Evolutionary conservation across 495 filamentous ascomycete genomes (phyloP).

Genomic region (Annulohypoxylon moriforme): DNA sequence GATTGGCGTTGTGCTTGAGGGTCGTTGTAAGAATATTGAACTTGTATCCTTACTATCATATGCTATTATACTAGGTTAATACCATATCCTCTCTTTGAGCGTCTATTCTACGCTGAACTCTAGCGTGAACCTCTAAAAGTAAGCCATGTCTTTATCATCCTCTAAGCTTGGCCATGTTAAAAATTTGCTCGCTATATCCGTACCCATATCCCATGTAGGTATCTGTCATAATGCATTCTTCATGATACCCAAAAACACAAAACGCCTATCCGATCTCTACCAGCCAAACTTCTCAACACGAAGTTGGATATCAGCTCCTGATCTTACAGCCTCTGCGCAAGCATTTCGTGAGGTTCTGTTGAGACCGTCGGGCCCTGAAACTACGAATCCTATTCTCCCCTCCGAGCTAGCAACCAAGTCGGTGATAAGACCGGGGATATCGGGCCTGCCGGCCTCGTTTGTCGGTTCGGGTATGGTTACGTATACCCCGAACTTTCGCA

Average conservation of each 20-base stretch:
- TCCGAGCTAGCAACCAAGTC: conserved; percentile 44
- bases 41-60: neutral
- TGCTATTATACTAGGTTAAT: neutral
- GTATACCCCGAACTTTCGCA: conserved; percentile 58
- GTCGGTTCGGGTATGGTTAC: conserved; percentile 65
- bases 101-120: neutral
- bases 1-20: too few relatives aligned
- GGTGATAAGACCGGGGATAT: conserved; percentile 55
- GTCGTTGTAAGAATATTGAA: neutral
- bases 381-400: conserved; percentile 58
- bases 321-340: conserved; percentile 58
- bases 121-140: neutral
- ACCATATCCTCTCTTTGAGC: neutral
- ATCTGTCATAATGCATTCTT: conserved; percentile 5
- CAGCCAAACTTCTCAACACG: conserved; percentile 65
- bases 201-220: neutral
- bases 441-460: conserved; percentile 61
- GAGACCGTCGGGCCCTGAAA: conserved; percentile 66
- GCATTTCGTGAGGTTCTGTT: conserved; percentile 64
- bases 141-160: neutral
- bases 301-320: conserved; percentile 54
- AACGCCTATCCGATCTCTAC: conserved; percentile 42
- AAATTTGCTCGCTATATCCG: neutral
- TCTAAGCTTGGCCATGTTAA: neutral
- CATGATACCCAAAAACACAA: neutral